Conservation (phyloP, 441 rosid species). For the Adansonia grandidieri region DNA sequence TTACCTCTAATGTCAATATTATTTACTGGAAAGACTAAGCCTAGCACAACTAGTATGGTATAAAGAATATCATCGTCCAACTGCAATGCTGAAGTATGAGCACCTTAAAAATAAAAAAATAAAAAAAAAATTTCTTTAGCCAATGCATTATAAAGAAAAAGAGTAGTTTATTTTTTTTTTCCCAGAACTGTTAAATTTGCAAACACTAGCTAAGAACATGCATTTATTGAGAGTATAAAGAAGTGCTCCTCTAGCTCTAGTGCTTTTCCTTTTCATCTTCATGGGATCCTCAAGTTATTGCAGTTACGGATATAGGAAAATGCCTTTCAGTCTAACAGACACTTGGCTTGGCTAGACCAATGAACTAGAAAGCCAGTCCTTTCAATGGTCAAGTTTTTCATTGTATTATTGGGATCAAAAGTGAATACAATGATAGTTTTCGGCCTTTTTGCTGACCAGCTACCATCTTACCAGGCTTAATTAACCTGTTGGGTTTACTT, state of each 20-base stretch:
- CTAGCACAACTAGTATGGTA: not conserved
- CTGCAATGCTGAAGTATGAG: not conserved
- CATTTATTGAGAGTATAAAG: not conserved
- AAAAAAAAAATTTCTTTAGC: no score
- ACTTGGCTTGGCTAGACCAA: not conserved
- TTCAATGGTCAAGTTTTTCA: not conserved
- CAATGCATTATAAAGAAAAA: not conserved
- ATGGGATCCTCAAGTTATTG: not conserved
- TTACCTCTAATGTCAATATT: constrained; percentile 19
- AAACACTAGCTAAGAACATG: not conserved
- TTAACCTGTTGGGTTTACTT: no score
- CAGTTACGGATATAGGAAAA: not conserved
- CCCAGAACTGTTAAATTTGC: not conserved
- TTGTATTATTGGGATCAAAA: constrained; percentile 8
- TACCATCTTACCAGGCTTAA: no score
- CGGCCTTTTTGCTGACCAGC: not conserved
- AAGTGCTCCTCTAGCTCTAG: not conserved
- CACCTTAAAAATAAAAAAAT: not conserved
- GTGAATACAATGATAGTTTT: not conserved
- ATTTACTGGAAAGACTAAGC: not conserved
- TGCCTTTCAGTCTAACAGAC: not conserved
- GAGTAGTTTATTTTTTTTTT: not conserved
- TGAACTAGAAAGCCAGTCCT: not conserved
- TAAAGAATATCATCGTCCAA: not conserved
- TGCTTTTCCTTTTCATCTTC: not conserved